A percentile compares a stretch with the other conserved stretches of the same genome.
phyloP scores from a whole-genome alignment of 371 early-diverging fungal genomes.

The Rhizomucor pusillus region DNA sequence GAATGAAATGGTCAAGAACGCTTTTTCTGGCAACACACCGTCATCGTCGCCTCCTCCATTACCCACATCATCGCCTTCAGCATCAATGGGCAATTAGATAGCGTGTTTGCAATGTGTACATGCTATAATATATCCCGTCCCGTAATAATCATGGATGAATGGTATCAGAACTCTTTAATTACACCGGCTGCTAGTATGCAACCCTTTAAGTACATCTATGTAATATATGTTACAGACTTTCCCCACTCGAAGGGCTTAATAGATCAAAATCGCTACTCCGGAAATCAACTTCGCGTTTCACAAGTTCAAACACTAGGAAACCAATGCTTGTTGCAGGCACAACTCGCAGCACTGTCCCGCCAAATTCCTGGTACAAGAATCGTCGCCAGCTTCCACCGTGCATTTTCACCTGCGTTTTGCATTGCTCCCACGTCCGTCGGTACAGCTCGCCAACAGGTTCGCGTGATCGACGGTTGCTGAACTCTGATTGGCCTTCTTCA shows the following conservation, averaged over 20 bases:
- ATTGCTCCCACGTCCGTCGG: conserved; percentile 53
- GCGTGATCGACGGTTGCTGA: conserved; percentile 33
- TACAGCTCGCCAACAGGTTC: conserved; percentile 44
- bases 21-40: no score
- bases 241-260: no score
- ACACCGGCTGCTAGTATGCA: no score
- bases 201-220: no score
- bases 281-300: conserved; percentile 63
- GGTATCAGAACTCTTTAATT: no score
- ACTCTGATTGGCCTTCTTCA: conserved; percentile 62
- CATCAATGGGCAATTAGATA: no score
- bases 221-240: no score
- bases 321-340: conserved; percentile 75
- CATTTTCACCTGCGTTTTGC: conserved; percentile 39
- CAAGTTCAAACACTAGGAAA: conserved; percentile 70
- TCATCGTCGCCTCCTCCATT: no score
- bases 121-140: no score
- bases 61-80: no score
- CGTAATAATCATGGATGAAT: no score
- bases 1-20: conserved; percentile 17
- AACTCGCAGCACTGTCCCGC: conserved; percentile 59
- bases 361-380: conserved; percentile 67
- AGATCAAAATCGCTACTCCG: conserved; percentile 39
- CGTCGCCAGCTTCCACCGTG: conserved; percentile 52
- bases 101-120: no score